A percentile compares a stretch with the other conserved stretches of the same genome.
Conservation (phyloP, 2,329 filamentous ascomycete genomes). For the Clarireedia sp. region DNA sequence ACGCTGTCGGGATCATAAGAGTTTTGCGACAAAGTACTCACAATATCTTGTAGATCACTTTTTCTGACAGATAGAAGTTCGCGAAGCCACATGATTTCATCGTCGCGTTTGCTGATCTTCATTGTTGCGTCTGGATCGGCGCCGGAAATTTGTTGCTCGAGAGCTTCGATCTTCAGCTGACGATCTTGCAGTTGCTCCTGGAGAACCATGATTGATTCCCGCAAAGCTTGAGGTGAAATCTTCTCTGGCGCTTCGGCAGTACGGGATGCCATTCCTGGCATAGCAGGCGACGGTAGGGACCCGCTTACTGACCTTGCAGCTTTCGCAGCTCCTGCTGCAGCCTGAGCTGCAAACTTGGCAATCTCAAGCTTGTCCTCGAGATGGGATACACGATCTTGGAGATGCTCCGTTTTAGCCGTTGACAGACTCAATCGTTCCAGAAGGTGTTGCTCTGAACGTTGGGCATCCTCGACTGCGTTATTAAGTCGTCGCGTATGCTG, state of each 20-base stretch:
- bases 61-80: conserved; percentile 86
- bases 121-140: conserved; percentile 68
- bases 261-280: conserved; percentile 31
- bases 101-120: conserved; percentile 85
- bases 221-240: conserved; percentile 87
- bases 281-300: conserved; percentile 10
- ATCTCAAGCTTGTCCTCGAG: conserved; percentile 89
- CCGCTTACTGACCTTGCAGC: conserved; percentile 12
- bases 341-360: conserved; percentile 69
- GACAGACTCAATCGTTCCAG: conserved; percentile 75
- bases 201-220: conserved; percentile 91
- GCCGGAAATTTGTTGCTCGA: conserved; percentile 63
- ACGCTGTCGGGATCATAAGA: conserved; percentile 71
- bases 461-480: conserved; percentile 71
- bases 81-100: conserved; percentile 90
- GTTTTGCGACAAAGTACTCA: conserved; percentile 66
- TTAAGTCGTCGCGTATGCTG: conserved; percentile 68
- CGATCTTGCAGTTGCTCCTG: conserved; percentile 96
- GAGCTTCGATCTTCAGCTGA: conserved; percentile 79
- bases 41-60: conserved; percentile 88
- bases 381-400: conserved; percentile 76
- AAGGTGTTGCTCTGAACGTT: conserved; percentile 70
- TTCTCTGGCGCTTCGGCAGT: conserved; percentile 60
- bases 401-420: conserved; percentile 74
- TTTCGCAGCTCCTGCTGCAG: conserved; percentile 31